These are phyloP conservation scores for Mycena amicta DNA, from an alignment of 768 basidiomycete genomes.

Conservation along the genomic window DNA sequence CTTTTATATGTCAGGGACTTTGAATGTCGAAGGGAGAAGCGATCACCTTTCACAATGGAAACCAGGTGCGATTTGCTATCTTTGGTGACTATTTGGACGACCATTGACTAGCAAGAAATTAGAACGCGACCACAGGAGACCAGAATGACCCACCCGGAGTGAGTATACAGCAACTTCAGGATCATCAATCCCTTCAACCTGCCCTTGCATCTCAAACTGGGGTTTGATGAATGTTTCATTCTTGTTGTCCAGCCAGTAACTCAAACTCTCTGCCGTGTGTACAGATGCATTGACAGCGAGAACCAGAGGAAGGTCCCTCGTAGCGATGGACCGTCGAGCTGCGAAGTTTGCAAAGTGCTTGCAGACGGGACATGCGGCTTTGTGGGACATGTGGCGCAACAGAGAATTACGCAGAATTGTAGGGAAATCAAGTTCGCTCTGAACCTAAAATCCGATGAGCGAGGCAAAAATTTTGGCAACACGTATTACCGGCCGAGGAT, in stretches of 20 bases:
- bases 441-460: constrained; percentile 4
- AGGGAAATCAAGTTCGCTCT: constrained; percentile 55
- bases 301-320: constrained; percentile 75
- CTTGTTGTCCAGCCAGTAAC: constrained; percentile 73
- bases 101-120: constrained; percentile 58
- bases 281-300: constrained; percentile 86
- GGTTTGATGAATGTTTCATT: constrained; percentile 63
- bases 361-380: constrained; percentile 84
- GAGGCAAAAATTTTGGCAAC: constrained; percentile 14
- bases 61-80: constrained; percentile 81
- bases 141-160: constrained; percentile 59
- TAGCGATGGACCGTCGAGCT: constrained; percentile 65
- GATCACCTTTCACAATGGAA: constrained; percentile 84
- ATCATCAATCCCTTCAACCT: constrained; percentile 62
- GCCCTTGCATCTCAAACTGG: constrained; percentile 57
- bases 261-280: constrained; percentile 71
- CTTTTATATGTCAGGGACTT: too few relatives aligned
- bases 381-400: constrained; percentile 80
- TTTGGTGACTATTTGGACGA: constrained; percentile 77
- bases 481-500: constrained; percentile 85
- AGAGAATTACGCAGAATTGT: constrained; percentile 76
- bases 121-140: background rate
- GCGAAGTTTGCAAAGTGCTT: constrained; percentile 76
- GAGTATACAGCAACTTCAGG: constrained; percentile 62
- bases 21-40: too few relatives aligned